Conservation (phyloP, 192 early-diverging fungal species). For the Paraglomus brasilianum region DNA sequence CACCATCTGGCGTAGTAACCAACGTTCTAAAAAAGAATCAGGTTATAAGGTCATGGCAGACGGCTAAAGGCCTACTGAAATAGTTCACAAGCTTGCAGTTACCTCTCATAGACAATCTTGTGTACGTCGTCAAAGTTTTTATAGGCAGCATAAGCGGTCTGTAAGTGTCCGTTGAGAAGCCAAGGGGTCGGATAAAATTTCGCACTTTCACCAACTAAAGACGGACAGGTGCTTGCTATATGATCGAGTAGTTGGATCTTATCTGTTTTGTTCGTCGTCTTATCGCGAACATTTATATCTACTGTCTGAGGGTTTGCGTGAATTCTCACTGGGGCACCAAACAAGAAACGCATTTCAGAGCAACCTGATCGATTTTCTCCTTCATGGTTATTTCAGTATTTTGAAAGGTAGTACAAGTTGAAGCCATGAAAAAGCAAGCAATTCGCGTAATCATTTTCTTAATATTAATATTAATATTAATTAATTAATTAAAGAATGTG, state of each 20-base stretch:
- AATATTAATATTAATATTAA: too few relatives aligned
- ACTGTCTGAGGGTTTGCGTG: not conserved
- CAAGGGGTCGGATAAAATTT: conserved; percentile 69
- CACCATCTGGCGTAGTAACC: conserved; percentile 75
- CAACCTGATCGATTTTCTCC: too few relatives aligned
- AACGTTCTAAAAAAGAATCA: conserved; percentile 45
- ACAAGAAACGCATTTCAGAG: not conserved
- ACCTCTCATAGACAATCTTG: conserved; percentile 65
- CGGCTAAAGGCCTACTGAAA: not conserved
- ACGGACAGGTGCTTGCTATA: conserved; percentile 49
- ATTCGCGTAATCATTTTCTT: too few relatives aligned
- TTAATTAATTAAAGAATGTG: too few relatives aligned
- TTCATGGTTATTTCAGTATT: too few relatives aligned
- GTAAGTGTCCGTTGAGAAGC: conserved; percentile 75
- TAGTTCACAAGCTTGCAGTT: conserved; percentile 5
- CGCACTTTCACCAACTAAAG: conserved; percentile 49
- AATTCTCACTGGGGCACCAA: conserved; percentile 16
- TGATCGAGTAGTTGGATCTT: conserved; percentile 38
- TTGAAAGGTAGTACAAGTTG: too few relatives aligned
- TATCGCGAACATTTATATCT: conserved; percentile 1
- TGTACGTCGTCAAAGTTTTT: conserved; percentile 37
- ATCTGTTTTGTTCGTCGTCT: not conserved
- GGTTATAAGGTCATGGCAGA: not conserved
- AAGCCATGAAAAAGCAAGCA: too few relatives aligned
- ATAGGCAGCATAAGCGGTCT: conserved; percentile 70